Conservation (phyloP, 345 rosid species). For the Kandelia obovata region DNA sequence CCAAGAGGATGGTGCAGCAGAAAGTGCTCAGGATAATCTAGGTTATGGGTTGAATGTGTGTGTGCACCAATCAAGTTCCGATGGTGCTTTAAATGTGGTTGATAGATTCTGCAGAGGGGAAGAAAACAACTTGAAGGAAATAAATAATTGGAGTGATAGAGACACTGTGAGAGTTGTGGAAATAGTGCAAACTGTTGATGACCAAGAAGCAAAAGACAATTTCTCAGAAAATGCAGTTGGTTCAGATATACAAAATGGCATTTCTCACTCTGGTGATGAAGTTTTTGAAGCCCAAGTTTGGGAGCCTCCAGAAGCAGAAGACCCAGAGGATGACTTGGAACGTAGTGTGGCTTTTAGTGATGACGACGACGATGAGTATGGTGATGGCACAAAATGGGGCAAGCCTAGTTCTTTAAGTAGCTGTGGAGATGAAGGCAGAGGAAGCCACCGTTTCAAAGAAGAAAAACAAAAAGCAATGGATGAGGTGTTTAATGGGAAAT, state of each 20-base stretch:
- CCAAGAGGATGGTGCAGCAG: conserved; percentile 45
- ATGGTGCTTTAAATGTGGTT: conserved; percentile 27
- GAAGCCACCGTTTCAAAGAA: conserved; percentile 46
- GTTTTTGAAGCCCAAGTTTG: conserved; percentile 46
- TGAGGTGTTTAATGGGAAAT: conserved; percentile 65
- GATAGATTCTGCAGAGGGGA: conserved; percentile 32
- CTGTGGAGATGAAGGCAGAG: conserved; percentile 35
- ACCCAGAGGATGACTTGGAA: conserved; percentile 54
- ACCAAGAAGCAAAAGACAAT: conserved; percentile 29
- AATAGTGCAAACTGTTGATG: conserved; percentile 29
- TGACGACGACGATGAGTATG: conserved; percentile 68
- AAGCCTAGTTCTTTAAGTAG: conserved; percentile 53
- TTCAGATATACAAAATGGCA: conserved; percentile 31
- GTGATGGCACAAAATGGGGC: conserved; percentile 63
- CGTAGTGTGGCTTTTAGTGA: conserved; percentile 50
- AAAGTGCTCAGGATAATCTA: conserved; percentile 33
- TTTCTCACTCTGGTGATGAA: conserved; percentile 19
- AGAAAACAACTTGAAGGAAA: conserved; percentile 25
- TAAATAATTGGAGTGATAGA: conserved; percentile 14
- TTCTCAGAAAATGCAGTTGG: conserved; percentile 21
- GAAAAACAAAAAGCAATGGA: conserved; percentile 56
- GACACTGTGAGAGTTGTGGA: conserved; percentile 41
- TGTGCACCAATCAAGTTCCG: conserved; percentile 25
- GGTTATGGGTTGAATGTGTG: conserved; percentile 27
- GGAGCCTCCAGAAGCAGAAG: conserved; percentile 89